A percentile compares a stretch with the other conserved stretches of the same genome.
Conservation (phyloP, 2,329 filamentous ascomycete genomes). For the Atkinsonella hypoxylon region DNA sequence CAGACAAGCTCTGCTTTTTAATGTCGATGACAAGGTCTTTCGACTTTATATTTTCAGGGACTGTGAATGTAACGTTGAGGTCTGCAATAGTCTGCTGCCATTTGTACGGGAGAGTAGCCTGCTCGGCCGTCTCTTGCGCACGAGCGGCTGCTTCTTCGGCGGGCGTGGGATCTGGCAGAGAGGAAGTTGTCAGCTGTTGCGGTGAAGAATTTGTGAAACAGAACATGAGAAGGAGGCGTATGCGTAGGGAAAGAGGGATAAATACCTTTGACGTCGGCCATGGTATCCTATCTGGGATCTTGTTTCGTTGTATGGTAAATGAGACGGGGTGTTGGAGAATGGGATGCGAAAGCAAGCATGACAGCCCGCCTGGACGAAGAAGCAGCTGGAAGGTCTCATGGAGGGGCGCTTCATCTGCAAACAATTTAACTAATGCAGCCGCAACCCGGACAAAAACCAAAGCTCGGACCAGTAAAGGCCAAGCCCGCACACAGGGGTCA, state of each 20-base stretch:
- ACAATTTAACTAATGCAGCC: background rate
- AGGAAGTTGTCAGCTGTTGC: slow-evolving; percentile 1
- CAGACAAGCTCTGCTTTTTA: slow-evolving; percentile 64
- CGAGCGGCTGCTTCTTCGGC: slow-evolving; percentile 46
- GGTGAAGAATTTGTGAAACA: too few relatives aligned
- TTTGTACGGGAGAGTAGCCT: slow-evolving; percentile 87
- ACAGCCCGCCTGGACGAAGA: background rate
- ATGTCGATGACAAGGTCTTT: slow-evolving; percentile 74
- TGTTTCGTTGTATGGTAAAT: background rate
- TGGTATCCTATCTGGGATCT: background rate
- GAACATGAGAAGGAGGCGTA: background rate
- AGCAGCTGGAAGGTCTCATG: background rate
- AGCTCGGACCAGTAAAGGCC: background rate
- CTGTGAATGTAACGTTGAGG: slow-evolving; percentile 64
- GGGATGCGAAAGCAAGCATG: background rate
- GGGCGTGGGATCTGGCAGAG: slow-evolving; percentile 35
- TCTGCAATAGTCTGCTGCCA: slow-evolving; percentile 92
- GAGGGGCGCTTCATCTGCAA: too few relatives aligned
- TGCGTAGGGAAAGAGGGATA: background rate
- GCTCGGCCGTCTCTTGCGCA: slow-evolving; percentile 72
- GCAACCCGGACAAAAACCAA: background rate
- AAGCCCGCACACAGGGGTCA: background rate
- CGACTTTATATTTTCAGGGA: slow-evolving; percentile 75
- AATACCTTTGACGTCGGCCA: slow-evolving; percentile 6
- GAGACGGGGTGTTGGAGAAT: background rate